phyloP scores from a whole-genome alignment of 306 rosid species.

The Pachyrhizus erosus region DNA sequence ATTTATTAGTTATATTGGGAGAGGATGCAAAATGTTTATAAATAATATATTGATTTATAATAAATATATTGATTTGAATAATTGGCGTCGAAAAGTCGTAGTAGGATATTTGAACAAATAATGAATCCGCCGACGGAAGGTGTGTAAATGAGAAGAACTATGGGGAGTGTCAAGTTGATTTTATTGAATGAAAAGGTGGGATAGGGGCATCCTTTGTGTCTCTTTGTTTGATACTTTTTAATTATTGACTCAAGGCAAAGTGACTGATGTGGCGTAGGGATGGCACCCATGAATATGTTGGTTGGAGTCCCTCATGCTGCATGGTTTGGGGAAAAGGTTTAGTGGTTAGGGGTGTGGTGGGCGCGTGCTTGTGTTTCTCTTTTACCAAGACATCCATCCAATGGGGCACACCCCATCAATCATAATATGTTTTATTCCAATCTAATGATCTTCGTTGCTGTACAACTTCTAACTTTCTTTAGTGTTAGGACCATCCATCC shows the following conservation, averaged over 20 bases:
- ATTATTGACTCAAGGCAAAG: conserved; percentile 30
- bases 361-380: conserved; percentile 45
- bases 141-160: neutral
- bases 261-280: conserved; percentile 47
- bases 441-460: neutral
- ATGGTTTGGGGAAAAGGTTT: conserved; percentile 35
- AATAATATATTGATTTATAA: neutral
- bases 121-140: conserved; percentile 9
- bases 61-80: neutral
- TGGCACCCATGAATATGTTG: conserved; percentile 54
- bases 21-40: neutral
- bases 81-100: conserved; percentile 8
- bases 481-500: no score
- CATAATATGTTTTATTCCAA: neutral
- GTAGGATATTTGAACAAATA: conserved; percentile 28
- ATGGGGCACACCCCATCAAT: conserved; percentile 22
- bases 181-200: conserved; percentile 32
- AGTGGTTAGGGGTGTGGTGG: conserved; percentile 46
- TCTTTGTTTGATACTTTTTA: conserved; percentile 28
- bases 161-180: conserved; percentile 16
- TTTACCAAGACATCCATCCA: conserved; percentile 20
- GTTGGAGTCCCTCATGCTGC: conserved; percentile 52
- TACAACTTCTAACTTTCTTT: neutral
- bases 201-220: conserved; percentile 36
- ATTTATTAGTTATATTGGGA: neutral